Conservation (phyloP, 495 filamentous ascomycete species). For the Penicillium flavigenum region DNA sequence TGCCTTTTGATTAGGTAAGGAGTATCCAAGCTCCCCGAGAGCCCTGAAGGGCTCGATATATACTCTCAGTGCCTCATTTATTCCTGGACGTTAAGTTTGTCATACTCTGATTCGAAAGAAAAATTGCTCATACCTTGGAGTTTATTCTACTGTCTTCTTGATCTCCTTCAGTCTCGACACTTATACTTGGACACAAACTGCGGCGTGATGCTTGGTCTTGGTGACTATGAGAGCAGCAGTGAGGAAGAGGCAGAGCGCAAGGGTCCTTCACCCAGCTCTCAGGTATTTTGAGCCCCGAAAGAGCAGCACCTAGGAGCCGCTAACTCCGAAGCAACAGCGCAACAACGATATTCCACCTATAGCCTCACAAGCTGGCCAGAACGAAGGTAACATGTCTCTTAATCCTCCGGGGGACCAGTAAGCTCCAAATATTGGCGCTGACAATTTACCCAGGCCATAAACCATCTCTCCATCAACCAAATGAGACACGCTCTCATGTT, state of each 20-base stretch:
- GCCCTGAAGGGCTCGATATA: not conserved
- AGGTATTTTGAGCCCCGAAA: slow-evolving; percentile 20
- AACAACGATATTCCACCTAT: slow-evolving; percentile 5
- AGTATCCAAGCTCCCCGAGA: slow-evolving; percentile 13
- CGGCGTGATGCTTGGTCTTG: slow-evolving; percentile 62
- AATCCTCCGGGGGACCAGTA: not conserved
- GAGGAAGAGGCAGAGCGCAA: slow-evolving; percentile 58
- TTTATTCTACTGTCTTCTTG: no score
- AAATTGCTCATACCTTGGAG: not conserved
- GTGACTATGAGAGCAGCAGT: slow-evolving; percentile 74
- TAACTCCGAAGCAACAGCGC: not conserved
- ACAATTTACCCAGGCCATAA: slow-evolving; percentile 12
- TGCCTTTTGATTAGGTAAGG: slow-evolving; percentile 46
- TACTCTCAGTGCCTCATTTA: not conserved
- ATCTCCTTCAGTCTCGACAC: not conserved
- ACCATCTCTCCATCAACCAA: slow-evolving; percentile 2
- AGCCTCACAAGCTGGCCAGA: slow-evolving; percentile 7
- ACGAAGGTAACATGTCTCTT: slow-evolving; percentile 22
- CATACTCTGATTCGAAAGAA: not conserved
- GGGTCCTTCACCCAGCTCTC: slow-evolving; percentile 11
- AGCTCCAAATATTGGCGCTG: slow-evolving; percentile 8
- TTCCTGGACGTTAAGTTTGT: not conserved
- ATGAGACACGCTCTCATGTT: not conserved
- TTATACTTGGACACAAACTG: not conserved
- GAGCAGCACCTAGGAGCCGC: not conserved